A percentile compares a stretch with the other conserved stretches of the same genome.
phyloP scores from a whole-genome alignment of 495 filamentous ascomycete species.

The Talaromyces liani region DNA sequence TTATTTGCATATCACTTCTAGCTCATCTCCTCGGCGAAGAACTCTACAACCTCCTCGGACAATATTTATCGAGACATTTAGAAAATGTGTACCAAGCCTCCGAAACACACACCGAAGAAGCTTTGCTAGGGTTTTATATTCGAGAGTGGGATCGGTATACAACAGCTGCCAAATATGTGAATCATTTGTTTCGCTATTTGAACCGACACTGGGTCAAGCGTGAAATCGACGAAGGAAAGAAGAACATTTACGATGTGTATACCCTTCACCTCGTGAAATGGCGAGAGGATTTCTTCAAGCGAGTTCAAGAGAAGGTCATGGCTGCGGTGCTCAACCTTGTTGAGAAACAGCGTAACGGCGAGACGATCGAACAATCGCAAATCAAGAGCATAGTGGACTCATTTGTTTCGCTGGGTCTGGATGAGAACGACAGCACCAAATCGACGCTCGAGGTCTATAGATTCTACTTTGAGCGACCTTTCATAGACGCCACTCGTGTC shows the following conservation, averaged over 20 bases:
- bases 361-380: constrained; percentile 95
- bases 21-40: constrained; percentile 95
- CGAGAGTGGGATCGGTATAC: constrained; percentile 95
- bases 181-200: constrained; percentile 94
- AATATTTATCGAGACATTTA: constrained; percentile 76
- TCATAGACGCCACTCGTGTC: constrained; percentile 70
- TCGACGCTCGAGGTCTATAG: constrained; percentile 93
- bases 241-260: constrained; percentile 96
- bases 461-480: constrained; percentile 84
- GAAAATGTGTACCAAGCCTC: constrained; percentile 56
- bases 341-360: constrained; percentile 94
- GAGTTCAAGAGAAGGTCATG: constrained; percentile 86
- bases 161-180: constrained; percentile 88
- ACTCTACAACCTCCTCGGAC: constrained; percentile 82
- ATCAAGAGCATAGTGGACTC: constrained; percentile 97
- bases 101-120: constrained; percentile 76
- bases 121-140: constrained; percentile 90
- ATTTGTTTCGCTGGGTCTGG: constrained; percentile 90
- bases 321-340: constrained; percentile 88
- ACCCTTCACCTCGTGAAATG: constrained; percentile 93
- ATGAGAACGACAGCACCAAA: constrained; percentile 87
- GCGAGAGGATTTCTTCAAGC: constrained; percentile 81
- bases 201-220: constrained; percentile 99
- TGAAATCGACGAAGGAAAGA: constrained; percentile 98
- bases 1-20: constrained; percentile 25